A percentile compares a stretch with the other conserved stretches of the same genome.
Conservation (phyloP, 2,329 filamentous ascomycete species). For the Neodidymelliopsis sp. region DNA sequence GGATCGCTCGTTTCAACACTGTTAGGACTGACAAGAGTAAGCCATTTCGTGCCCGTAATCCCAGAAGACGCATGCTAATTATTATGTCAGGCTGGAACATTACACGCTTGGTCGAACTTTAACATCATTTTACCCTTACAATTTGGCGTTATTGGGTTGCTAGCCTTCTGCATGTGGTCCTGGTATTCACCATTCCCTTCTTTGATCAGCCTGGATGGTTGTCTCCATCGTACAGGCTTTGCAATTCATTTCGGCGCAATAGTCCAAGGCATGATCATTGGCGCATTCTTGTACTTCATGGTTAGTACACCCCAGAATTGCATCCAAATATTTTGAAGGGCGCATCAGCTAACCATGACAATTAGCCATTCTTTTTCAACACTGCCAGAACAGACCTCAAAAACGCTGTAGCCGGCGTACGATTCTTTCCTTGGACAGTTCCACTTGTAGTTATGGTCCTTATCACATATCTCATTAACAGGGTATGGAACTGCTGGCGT, state of each 20-base stretch:
- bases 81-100: constrained; percentile 27
- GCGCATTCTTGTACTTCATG: constrained; percentile 39
- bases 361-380: constrained; percentile 39
- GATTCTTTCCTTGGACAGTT: constrained; percentile 42
- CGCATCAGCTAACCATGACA: neutral
- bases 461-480: constrained; percentile 31
- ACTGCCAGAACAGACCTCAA: constrained; percentile 29
- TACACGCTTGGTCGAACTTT: constrained; percentile 29
- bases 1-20: constrained; percentile 62
- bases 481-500: constrained; percentile 30
- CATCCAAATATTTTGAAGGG: too few relatives aligned
- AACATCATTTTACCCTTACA: constrained; percentile 29
- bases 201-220: constrained; percentile 41
- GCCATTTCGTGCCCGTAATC: constrained; percentile 12
- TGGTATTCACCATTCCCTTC: constrained; percentile 25
- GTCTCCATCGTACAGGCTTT: constrained; percentile 36
- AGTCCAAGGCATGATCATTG: constrained; percentile 39
- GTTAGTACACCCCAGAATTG: constrained; percentile 20
- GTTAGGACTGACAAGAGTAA: constrained; percentile 62
- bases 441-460: constrained; percentile 34
- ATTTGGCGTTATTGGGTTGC: constrained; percentile 26
- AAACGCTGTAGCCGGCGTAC: constrained; percentile 31
- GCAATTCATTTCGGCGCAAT: constrained; percentile 40
- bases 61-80: constrained; percentile 11
- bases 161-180: constrained; percentile 30